phyloP scores from a whole-genome alignment of 768 basidiomycete species.

The Fomitopsis pulvina region DNA sequence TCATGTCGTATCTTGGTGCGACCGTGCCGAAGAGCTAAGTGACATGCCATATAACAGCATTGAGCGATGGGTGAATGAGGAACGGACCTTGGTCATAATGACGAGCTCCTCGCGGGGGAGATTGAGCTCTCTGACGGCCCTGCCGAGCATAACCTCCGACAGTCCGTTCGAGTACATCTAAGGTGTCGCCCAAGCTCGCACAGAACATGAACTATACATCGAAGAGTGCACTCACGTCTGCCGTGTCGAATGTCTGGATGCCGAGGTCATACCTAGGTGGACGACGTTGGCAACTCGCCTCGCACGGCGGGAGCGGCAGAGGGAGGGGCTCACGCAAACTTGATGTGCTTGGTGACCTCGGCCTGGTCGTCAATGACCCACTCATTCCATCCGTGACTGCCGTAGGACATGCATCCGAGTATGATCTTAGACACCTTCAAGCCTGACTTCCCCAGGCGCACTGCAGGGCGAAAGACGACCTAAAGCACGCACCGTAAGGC shows the following conservation, averaged over 20 bases:
- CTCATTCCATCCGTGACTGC: conserved; percentile 19
- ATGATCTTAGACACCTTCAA: conserved; percentile 31
- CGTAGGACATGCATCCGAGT: conserved; percentile 18
- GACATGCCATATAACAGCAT: not conserved
- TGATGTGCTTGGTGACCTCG: conserved; percentile 1
- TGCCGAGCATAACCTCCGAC: conserved; percentile 35
- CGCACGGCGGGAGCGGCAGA: not conserved
- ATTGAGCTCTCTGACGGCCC: conserved; percentile 33
- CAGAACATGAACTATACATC: not conserved
- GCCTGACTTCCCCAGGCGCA: conserved; percentile 36
- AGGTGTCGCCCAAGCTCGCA: not conserved
- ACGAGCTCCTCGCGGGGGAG: conserved; percentile 39
- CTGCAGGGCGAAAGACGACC: conserved; percentile 7
- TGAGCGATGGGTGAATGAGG: not conserved
- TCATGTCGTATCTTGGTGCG: not conserved
- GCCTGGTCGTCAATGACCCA: conserved; percentile 23
- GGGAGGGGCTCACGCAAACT: not conserved
- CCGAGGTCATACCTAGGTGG: conserved; percentile 26
- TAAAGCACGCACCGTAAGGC: not conserved
- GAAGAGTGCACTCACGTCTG: conserved; percentile 11
- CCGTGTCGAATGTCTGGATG: conserved; percentile 31
- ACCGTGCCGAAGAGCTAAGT: conserved; percentile 6
- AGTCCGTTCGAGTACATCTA: conserved; percentile 28
- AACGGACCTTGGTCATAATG: conserved; percentile 37
- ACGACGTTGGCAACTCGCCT: not conserved